Base-by-base conservation (phyloP, 495 filamentous ascomycete genomes). In the Xylaria sp. region DNA sequence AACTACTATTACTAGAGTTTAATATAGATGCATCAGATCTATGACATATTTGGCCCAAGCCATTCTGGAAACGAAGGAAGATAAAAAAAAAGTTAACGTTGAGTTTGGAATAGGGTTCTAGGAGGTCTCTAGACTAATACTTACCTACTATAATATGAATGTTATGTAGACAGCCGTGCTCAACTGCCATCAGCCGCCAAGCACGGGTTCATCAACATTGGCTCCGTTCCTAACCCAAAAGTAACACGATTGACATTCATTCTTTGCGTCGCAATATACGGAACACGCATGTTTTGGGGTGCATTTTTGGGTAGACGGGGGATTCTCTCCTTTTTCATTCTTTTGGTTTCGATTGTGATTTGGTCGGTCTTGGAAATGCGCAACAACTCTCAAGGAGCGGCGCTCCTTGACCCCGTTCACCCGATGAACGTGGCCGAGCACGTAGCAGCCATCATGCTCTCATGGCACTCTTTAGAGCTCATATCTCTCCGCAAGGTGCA, bases 381-480 rank as follows among this genome's bases (percentile, higher is more conserved):
- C 12, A 9, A 24, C 12, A 1, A 37, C n/a, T 43, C 35, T 29
- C 37, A 37, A 8, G 48, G 48, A 41, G 64, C 19, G 33, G 31
- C 48, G n/a, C 19, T 48, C 48, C 2, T 21, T 35, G 52, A 26
- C 52, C 21, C 66, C 1, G 21, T 40, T 46, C 46, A 44, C 29
- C 70, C 64, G n/a, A 57, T 55, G 8, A 72, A 58, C 53, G 62
- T 55, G 59, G 74, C 74, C 35, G 69, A 73, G 48, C 66, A 65
- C 67, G 66, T 63, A 72, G 77, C 73, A 64, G 72, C 37, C 62
- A 72, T 67, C 33, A 68, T 79, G 74, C 55, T 78, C 44, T 74
- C 74, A 48, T 75, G 73, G 75, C 71, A 81, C 2, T 70, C 65
- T 7, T 73, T 81, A 41, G 73, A 76, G 40, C 67, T 80, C 44